Evolutionary conservation across 768 basidiomycete species (phyloP).

Genomic region (Phylloporus sp.): DNA sequence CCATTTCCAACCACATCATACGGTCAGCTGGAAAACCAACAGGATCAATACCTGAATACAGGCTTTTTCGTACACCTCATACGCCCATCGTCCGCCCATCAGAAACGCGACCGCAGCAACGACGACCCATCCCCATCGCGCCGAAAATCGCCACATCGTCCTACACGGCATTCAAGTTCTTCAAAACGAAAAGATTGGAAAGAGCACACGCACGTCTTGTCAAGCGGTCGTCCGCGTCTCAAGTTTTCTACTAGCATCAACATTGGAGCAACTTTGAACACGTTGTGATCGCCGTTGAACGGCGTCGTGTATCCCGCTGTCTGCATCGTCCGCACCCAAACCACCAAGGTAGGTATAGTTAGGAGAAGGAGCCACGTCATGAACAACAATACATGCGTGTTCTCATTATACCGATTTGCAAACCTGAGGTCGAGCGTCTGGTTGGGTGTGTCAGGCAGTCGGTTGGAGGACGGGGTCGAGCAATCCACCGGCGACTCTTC

Average conservation of each 20-base stretch:
- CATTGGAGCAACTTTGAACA: slow-evolving; percentile 59
- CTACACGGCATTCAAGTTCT: slow-evolving; percentile 5
- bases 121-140: slow-evolving; percentile 49
- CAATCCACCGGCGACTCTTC: slow-evolving; percentile 9
- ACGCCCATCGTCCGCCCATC: slow-evolving; percentile 62
- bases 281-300: slow-evolving; percentile 77
- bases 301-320: slow-evolving; percentile 76
- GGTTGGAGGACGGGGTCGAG: background rate
- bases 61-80: slow-evolving; percentile 59
- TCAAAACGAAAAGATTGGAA: background rate
- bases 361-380: slow-evolving; percentile 81
- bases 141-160: slow-evolving; percentile 16
- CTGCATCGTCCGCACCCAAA: slow-evolving; percentile 84
- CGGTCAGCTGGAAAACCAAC: slow-evolving; percentile 1
- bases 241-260: slow-evolving; percentile 59
- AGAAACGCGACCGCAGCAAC: slow-evolving; percentile 54
- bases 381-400: slow-evolving; percentile 60
- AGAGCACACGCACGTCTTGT: slow-evolving; percentile 33
- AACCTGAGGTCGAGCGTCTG: slow-evolving; percentile 3
- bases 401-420: slow-evolving; percentile 41
- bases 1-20: slow-evolving; percentile 5
- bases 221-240: slow-evolving; percentile 45
- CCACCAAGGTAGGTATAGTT: slow-evolving; percentile 69
- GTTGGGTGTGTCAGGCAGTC: background rate
- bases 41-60: slow-evolving; percentile 32